Evolutionary conservation across 805 yeast species (phyloP), one percentile per base, ranked within the genome.

Genomic region (Starmera quercuum): DNA sequence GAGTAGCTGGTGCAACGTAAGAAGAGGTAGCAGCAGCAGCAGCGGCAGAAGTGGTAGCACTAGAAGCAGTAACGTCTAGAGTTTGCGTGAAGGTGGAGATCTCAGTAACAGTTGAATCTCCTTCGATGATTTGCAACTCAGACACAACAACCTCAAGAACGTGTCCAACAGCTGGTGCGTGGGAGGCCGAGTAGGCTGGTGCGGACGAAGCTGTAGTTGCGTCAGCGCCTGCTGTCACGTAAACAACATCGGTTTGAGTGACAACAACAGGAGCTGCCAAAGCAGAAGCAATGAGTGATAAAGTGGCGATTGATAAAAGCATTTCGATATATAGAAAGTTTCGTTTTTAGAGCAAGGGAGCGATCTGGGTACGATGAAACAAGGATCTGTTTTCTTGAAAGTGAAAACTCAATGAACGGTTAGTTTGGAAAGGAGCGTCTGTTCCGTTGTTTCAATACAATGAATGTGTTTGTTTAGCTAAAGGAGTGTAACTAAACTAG

Each of bases 241-340:
- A 40, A 27, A 50, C 55, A 19, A 42, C 45, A 29, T 47, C 31
- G n/a, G 54, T 49, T 34, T 44, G 28, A 28, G 50, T 45, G 33
- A 50, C 47, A 29, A 48, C 46, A 27, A 42, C 55, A 30, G 54
- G 53, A 25, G 51, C 55, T 26, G 52, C 55, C 18, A 44, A 13
- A 29, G 41, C 55, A 30, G 47, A 46, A 29, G 48, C 44, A n/a
- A 45, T 38, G 26, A 47, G 13, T 29, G 51, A 45, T 27, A 46
- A 38, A 17, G 53, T 40, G 20, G 41, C 38, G 32, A 35, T 33
- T 24, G 47, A 40, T 41, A 44, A 47, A 41, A 37, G 47, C 56
- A 51, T 51, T 30, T 13, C 21, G 12, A 16, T 6, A 2, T 15
- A 18, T 6, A 7, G 6, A 17, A 5, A 18, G 13, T 9, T 7